Percentiles rank a stretch among this genome's conserved stretches.
phyloP scores from a whole-genome alignment of 495 filamentous ascomycete species.

The Hypoxylon lienhwacheense region DNA sequence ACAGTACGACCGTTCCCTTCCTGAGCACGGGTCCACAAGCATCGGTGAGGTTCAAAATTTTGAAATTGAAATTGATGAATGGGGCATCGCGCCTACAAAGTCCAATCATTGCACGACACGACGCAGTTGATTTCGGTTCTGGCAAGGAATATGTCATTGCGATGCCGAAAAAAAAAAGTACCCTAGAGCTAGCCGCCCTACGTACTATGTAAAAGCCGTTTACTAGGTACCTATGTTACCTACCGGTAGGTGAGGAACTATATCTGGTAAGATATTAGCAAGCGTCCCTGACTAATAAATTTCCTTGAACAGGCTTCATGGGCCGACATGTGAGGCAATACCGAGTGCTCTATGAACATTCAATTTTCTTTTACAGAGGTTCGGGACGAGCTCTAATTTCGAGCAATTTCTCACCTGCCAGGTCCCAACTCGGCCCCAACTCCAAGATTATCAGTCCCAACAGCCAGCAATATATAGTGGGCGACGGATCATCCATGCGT shows the following conservation, averaged over 20 bases:
- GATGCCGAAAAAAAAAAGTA: conserved; percentile 13
- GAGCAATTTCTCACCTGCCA: conserved; percentile 18
- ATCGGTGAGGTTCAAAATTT: conserved; percentile 26
- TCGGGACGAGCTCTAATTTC: conserved; percentile 12
- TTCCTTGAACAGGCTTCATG: conserved; percentile 14
- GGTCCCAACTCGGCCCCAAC: too few species aligned
- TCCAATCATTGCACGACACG: conserved; percentile 32
- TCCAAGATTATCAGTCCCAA: too few species aligned
- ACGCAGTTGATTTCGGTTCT: conserved; percentile 9
- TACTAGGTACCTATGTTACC: too few species aligned
- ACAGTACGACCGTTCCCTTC: conserved; percentile 14
- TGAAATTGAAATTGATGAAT: conserved; percentile 21
- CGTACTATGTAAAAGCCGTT: too few species aligned
- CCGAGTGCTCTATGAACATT: too few species aligned
- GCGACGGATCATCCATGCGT: conserved; percentile 24
- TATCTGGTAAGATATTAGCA: too few species aligned
- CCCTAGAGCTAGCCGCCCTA: conserved; percentile 17
- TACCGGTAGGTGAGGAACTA: too few species aligned
- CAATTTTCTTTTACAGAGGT: conserved; percentile 8
- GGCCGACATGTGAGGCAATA: conserved; percentile 12
- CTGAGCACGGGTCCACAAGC: conserved; percentile 9
- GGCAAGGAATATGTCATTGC: conserved; percentile 24
- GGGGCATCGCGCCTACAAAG: conserved; percentile 27
- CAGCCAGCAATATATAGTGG: conserved; percentile 5
- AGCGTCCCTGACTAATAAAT: too few species aligned